These are phyloP conservation scores for Aspergillus saccharolyticus DNA, from an alignment of 495 filamentous ascomycete genomes.

Conservation along the genomic window DNA sequence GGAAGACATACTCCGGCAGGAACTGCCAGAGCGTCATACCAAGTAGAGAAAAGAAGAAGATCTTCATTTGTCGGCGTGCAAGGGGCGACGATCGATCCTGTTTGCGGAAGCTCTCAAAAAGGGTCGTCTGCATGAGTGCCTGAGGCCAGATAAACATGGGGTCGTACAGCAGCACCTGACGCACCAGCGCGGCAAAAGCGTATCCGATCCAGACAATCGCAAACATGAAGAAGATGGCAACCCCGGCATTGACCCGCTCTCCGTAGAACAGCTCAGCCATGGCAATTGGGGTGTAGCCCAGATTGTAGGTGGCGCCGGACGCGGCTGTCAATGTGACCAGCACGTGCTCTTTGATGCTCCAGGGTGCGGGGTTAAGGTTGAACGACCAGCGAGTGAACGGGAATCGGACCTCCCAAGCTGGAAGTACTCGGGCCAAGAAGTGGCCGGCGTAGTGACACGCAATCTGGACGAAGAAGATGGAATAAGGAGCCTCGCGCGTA, in stretches of 20 bases:
- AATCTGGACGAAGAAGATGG: slow-evolving; percentile 55
- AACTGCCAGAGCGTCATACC: slow-evolving; percentile 55
- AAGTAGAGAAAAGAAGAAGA: slow-evolving; percentile 48
- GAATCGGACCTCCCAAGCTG: slow-evolving; percentile 39
- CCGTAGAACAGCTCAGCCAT: slow-evolving; percentile 52
- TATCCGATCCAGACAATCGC: slow-evolving; percentile 53
- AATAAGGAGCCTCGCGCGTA: slow-evolving; percentile 51
- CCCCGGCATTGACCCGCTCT: slow-evolving; percentile 42
- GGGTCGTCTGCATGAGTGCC: slow-evolving; percentile 48
- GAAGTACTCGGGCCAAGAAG: slow-evolving; percentile 47
- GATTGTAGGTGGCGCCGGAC: slow-evolving; percentile 49
- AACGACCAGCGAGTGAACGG: slow-evolving; percentile 47
- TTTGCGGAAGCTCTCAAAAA: slow-evolving; percentile 52
- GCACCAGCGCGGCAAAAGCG: slow-evolving; percentile 49
- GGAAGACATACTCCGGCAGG: slow-evolving; percentile 54
- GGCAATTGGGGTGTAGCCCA: slow-evolving; percentile 46
- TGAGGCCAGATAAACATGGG: slow-evolving; percentile 48
- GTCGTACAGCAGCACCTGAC: slow-evolving; percentile 51
- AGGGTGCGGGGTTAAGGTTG: slow-evolving; percentile 51
- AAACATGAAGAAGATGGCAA: slow-evolving; percentile 55
- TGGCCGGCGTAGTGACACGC: slow-evolving; percentile 51
- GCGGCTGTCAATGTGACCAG: slow-evolving; percentile 50
- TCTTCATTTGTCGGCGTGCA: slow-evolving; percentile 47
- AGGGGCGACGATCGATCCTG: slow-evolving; percentile 44
- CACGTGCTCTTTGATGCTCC: slow-evolving; percentile 55